phyloP scores from a whole-genome alignment of 352 stramenopile genomes.

The Pythium aristosporum region DNA sequence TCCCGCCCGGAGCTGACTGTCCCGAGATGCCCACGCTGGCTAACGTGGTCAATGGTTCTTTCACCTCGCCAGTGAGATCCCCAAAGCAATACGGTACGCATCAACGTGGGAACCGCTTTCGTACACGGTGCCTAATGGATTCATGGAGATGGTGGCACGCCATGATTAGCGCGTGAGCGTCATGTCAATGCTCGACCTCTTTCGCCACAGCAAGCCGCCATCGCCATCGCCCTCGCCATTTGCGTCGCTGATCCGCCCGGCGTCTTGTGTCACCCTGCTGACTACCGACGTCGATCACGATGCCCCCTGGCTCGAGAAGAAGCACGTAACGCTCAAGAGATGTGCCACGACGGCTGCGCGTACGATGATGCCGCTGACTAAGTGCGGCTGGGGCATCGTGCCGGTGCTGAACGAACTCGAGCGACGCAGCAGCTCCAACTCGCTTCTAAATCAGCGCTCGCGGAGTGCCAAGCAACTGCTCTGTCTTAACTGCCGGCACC shows the following conservation, averaged over 20 bases:
- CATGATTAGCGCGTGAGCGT: too few relatives aligned
- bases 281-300: not conserved
- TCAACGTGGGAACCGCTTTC: too few relatives aligned
- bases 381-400: constrained; percentile 23
- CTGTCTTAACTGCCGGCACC: constrained; percentile 21
- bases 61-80: not conserved
- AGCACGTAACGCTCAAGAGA: constrained; percentile 4
- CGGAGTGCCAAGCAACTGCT: constrained; percentile 12
- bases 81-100: not conserved
- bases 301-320: not conserved
- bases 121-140: too few relatives aligned
- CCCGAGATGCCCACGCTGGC: too few relatives aligned
- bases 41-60: not conserved
- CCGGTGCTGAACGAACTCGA: constrained; percentile 26
- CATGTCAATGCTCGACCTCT: constrained; percentile 21
- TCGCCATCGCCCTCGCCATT: not conserved
- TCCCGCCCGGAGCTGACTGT: too few relatives aligned
- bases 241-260: not conserved
- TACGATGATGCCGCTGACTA: too few relatives aligned
- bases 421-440: constrained; percentile 5
- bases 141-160: too few relatives aligned
- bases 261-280: constrained; percentile 3
- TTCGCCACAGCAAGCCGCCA: constrained; percentile 1
- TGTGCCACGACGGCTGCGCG: not conserved
- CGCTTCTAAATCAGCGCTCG: not conserved